Evolutionary conservation across 768 basidiomycete species (phyloP).

Genomic region (Suillus clintonianus): DNA sequence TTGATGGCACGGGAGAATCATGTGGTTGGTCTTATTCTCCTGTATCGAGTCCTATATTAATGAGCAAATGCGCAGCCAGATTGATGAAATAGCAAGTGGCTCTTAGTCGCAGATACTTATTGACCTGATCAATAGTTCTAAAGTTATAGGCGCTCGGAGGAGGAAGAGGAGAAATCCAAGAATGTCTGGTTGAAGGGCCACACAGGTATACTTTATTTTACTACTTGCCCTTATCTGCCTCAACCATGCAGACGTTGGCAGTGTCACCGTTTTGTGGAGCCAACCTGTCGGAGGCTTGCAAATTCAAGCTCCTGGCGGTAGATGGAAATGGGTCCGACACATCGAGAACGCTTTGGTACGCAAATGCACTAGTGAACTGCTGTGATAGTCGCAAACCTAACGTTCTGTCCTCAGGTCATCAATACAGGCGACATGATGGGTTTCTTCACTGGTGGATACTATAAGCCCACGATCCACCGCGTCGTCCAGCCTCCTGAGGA

Average conservation of each 20-base stretch:
- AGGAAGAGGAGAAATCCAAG: conserved; percentile 44
- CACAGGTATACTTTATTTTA: conserved; percentile 32
- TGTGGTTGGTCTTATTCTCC: conserved; percentile 28
- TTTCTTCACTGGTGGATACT: conserved; percentile 49
- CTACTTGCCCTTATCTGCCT: background rate
- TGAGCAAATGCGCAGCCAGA: conserved; percentile 30
- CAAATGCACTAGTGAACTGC: background rate
- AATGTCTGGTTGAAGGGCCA: conserved; percentile 56
- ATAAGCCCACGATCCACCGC: no score
- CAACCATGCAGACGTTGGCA: conserved; percentile 40
- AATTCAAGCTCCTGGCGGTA: conserved; percentile 41
- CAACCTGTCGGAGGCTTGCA: conserved; percentile 51
- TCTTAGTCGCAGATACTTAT: background rate
- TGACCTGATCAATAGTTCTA: background rate
- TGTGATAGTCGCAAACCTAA: background rate
- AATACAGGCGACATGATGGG: conserved; percentile 52
- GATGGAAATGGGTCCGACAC: conserved; percentile 49
- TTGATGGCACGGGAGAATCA: conserved; percentile 37
- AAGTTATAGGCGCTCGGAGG: conserved; percentile 44
- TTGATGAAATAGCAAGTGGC: conserved; percentile 51
- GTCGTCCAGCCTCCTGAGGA: conserved; percentile 50
- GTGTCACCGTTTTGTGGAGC: conserved; percentile 48
- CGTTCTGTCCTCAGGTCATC: conserved; percentile 31
- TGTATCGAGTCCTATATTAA: background rate
- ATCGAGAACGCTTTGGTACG: conserved; percentile 46